phyloP scores from a whole-genome alignment of 495 filamentous ascomycete genomes.

The Lophium mytilinum region DNA sequence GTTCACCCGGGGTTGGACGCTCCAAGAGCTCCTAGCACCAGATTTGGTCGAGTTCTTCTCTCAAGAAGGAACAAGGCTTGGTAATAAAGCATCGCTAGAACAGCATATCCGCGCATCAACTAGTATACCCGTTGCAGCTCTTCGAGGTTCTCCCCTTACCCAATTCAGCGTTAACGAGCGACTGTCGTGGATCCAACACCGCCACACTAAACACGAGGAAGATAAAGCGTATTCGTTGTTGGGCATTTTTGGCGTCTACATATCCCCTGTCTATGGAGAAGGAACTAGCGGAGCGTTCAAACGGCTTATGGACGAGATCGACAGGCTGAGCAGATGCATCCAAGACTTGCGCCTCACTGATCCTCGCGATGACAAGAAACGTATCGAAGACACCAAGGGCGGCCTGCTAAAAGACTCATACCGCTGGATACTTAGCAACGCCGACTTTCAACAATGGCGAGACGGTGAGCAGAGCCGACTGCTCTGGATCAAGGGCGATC shows the following conservation, averaged over 20 bases:
- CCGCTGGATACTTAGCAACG: constrained; percentile 36
- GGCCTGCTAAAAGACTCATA: constrained; percentile 36
- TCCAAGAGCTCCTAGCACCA: constrained; percentile 20
- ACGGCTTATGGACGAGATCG: background rate
- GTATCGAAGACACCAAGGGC: constrained; percentile 36
- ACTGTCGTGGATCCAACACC: background rate
- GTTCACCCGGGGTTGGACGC: no score
- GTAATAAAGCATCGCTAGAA: constrained; percentile 24
- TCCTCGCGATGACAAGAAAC: constrained; percentile 29
- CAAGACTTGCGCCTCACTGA: background rate
- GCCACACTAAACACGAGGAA: background rate
- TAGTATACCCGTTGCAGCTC: constrained; percentile 17
- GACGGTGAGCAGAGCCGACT: constrained; percentile 24
- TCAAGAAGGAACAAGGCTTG: constrained; percentile 21
- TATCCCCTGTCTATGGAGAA: background rate
- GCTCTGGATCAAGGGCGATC: constrained; percentile 38
- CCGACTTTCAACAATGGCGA: constrained; percentile 31
- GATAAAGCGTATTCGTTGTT: constrained; percentile 1
- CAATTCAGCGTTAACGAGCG: background rate
- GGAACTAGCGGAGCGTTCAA: background rate
- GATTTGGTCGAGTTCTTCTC: constrained; percentile 28
- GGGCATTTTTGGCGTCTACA: background rate
- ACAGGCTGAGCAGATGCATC: background rate
- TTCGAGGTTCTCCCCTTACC: background rate
- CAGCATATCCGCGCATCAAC: constrained; percentile 19